Evolutionary conservation across 805 yeast species (phyloP).

Genomic region (Cyberlindnera veronae): DNA sequence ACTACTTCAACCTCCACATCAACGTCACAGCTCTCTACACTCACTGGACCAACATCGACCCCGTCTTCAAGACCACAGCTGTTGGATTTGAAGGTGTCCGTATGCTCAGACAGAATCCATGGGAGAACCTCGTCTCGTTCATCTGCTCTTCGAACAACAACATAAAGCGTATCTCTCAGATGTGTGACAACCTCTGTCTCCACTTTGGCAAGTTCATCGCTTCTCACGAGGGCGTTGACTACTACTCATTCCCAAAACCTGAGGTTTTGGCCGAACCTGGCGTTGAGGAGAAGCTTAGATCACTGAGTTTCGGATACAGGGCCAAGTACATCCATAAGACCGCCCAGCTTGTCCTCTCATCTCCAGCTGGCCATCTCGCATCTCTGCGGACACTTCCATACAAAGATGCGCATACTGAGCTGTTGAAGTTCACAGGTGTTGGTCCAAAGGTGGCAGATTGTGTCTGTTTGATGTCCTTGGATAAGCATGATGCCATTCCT

Average conservation of each 20-base stretch:
- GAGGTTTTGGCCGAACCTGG: conserved; percentile 37
- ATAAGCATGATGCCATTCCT: conserved; percentile 84
- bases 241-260: conserved; percentile 76
- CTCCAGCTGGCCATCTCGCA: conserved; percentile 33
- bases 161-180: conserved; percentile 85
- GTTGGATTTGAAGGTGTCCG: conserved; percentile 64
- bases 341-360: conserved; percentile 42
- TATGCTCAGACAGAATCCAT: conserved; percentile 89
- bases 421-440: conserved; percentile 75
- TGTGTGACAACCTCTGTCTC: conserved; percentile 78
- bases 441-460: conserved; percentile 99
- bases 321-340: conserved; percentile 85
- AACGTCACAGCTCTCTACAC: conserved; percentile 50
- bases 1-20: conserved; percentile 69
- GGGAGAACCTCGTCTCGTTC: conserved; percentile 90
- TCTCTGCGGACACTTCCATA: conserved; percentile 45
- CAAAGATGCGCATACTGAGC: conserved; percentile 50
- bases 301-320: conserved; percentile 77
- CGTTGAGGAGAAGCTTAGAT: conserved; percentile 44
- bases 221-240: conserved; percentile 48
- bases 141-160: conserved; percentile 96
- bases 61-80: conserved; percentile 38
- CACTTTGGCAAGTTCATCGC: conserved; percentile 65
- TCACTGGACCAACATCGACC: conserved; percentile 60
- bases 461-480: conserved; percentile 86